Evolutionary conservation across 2,329 filamentous ascomycete species (phyloP), one percentile per base, ranked within the genome.

Genomic region (Phialophora tarda): DNA sequence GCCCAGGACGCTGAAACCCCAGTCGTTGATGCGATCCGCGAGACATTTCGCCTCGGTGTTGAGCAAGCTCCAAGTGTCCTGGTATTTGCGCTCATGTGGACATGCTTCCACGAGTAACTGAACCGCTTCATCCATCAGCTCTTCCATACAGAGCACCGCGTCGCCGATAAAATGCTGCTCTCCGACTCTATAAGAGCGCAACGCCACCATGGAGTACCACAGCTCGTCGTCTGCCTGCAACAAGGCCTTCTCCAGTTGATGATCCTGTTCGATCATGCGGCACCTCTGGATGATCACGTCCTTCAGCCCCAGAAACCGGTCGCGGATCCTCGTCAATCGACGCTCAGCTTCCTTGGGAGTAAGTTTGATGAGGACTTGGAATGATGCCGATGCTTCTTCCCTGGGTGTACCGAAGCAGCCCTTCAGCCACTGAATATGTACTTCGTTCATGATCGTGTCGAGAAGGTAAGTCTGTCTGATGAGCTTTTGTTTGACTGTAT

Each of bases 91-190:
- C 17, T 34, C 21, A 2, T 48, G 24, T 24, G 47, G 53, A 8
- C 62, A 28, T n/a, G 59, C 51, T 12, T 58, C 12, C 24, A 60
- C 24, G 32, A 68, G 59, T 17, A 68, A 32, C 3, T 51, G 17
- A 7, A 23, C 56, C 30, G 55, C 56, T 34, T 59, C 56, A 4
- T 28, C 28, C 41, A 64, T 41, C 26, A 68, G 32, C 4, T 23
- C 21, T 28, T 68, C 65, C 2, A 55, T 44, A 4, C 17, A 34
- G 21, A 68, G 41, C 4, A 68, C 48, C 5, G 55, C 59, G 8
- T 34, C 41, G 12, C 59, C 63, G n/a, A 68, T 32, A 47, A 62
- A 55, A 47, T 63, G 48, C 32, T 59, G 41, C 47, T 68, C 63
- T 24, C 63, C 66, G 21, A 65, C 14, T 10, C 50, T 8, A 26